Evolutionary conservation across 306 rosid genomes (phyloP).

Genomic region (Acacia crassicarpa): DNA sequence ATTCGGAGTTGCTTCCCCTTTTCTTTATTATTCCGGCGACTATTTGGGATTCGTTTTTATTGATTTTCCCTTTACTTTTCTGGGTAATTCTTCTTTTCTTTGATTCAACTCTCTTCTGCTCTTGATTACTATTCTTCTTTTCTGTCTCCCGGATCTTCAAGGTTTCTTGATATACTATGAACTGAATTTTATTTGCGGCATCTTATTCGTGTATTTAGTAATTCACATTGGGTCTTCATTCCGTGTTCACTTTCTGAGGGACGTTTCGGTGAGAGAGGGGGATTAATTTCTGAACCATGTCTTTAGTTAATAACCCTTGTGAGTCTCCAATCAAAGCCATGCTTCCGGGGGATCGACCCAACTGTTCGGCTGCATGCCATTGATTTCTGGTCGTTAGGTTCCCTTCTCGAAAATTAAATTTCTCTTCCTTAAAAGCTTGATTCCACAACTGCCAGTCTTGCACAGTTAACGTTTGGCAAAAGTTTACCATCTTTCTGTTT

Average conservation of each 20-base stretch:
- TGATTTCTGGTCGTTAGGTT: background rate
- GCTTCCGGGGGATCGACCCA: background rate
- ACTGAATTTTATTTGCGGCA: background rate
- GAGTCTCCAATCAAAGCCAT: background rate
- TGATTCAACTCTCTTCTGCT: background rate
- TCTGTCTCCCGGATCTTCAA: background rate
- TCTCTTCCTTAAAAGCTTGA: background rate
- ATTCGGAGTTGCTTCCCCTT: background rate
- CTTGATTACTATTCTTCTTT: background rate
- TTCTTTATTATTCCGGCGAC: background rate
- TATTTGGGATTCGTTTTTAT: background rate
- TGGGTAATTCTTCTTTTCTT: background rate
- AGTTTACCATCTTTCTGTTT: background rate
- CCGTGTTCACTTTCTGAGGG: background rate
- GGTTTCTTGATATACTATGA: background rate
- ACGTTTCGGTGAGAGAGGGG: background rate
- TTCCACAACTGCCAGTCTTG: background rate
- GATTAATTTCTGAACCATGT: background rate
- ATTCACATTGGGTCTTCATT: background rate
- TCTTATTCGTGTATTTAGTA: background rate
- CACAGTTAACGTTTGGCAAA: background rate
- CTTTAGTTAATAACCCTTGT: background rate
- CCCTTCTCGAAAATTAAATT: background rate
- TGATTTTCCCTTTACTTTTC: background rate
- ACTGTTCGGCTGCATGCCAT: background rate